A percentile compares a stretch with the other conserved stretches of the same genome.
These are phyloP conservation scores for Termitomyces sp. DNA, from an alignment of 768 basidiomycete species.

Conservation along the genomic window DNA sequence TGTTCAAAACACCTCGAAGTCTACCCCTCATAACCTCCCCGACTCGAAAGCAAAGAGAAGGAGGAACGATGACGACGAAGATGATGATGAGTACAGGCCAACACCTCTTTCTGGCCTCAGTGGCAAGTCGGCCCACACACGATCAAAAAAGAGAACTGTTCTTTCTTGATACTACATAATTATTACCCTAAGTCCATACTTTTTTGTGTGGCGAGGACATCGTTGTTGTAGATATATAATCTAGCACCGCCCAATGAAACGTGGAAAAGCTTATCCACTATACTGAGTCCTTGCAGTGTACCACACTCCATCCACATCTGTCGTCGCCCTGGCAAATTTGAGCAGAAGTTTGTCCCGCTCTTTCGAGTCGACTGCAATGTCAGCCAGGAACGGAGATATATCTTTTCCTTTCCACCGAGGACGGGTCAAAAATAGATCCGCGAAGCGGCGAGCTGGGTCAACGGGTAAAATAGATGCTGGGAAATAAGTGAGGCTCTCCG, in stretches of 20 bases:
- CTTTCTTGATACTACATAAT: slow-evolving; percentile 1
- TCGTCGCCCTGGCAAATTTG: slow-evolving; percentile 80
- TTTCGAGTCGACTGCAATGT: slow-evolving; percentile 80
- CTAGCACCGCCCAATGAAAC: neutral
- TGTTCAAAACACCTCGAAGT: slow-evolving; percentile 28
- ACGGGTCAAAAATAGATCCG: slow-evolving; percentile 83
- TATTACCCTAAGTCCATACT: too few species aligned
- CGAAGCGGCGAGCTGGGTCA: slow-evolving; percentile 78
- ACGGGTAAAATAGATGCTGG: slow-evolving; percentile 70
- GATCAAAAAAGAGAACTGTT: slow-evolving; percentile 29
- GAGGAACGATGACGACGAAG: slow-evolving; percentile 28
- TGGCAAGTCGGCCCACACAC: slow-evolving; percentile 33
- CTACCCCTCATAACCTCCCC: slow-evolving; percentile 12
- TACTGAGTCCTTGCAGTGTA: slow-evolving; percentile 73
- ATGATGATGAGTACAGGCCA: slow-evolving; percentile 47
- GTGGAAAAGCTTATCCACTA: slow-evolving; percentile 32
- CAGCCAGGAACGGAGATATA: slow-evolving; percentile 76
- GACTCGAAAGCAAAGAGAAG: slow-evolving; percentile 25
- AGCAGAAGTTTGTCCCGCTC: slow-evolving; percentile 84
- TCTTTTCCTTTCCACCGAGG: slow-evolving; percentile 76
- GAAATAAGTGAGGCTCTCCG: slow-evolving; percentile 61
- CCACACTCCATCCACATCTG: slow-evolving; percentile 63
- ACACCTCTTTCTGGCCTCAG: slow-evolving; percentile 36
- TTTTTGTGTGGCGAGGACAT: neutral
- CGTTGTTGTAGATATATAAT: neutral